These are phyloP conservation scores for Hypoxylon sp. DNA, from an alignment of 2,329 filamentous ascomycete genomes.

Conservation along the genomic window DNA sequence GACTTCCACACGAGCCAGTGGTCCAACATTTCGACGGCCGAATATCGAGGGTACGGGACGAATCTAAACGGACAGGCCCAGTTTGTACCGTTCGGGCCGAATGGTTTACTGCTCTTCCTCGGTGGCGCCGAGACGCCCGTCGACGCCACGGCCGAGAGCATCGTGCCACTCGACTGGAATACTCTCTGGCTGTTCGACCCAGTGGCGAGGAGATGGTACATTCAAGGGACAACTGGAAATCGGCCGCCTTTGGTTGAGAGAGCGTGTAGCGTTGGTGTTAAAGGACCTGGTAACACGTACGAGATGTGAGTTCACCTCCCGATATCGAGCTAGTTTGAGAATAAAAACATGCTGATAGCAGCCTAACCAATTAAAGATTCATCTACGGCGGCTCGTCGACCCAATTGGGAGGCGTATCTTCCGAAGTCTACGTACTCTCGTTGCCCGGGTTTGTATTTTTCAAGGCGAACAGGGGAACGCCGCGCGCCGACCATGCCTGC, in stretches of 20 bases:
- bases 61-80: constrained; percentile 44
- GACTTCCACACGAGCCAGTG: constrained; percentile 45
- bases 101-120: constrained; percentile 46
- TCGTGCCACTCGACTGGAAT: constrained; percentile 39
- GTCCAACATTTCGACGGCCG: constrained; percentile 43
- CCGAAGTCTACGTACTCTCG: constrained; percentile 49
- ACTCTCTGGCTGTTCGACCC: constrained; percentile 47
- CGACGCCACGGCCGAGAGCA: constrained; percentile 33
- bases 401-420: constrained; percentile 33
- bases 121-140: constrained; percentile 43
- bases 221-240: constrained; percentile 46
- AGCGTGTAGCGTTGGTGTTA: constrained; percentile 48
- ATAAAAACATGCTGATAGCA: constrained; percentile 3
- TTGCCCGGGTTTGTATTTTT: constrained; percentile 51
- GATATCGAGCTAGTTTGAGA: background rate
- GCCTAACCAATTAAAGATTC: constrained; percentile 40
- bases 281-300: constrained; percentile 46
- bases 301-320: constrained; percentile 44
- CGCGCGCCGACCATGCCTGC: constrained; percentile 47
- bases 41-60: constrained; percentile 40
- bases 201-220: constrained; percentile 46
- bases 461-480: constrained; percentile 39
- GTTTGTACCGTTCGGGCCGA: constrained; percentile 46
- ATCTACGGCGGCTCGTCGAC: constrained; percentile 47
- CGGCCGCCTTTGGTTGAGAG: constrained; percentile 40